Evolutionary conservation across 2,329 filamentous ascomycete genomes (phyloP).

Genomic region (Capronia americana): DNA sequence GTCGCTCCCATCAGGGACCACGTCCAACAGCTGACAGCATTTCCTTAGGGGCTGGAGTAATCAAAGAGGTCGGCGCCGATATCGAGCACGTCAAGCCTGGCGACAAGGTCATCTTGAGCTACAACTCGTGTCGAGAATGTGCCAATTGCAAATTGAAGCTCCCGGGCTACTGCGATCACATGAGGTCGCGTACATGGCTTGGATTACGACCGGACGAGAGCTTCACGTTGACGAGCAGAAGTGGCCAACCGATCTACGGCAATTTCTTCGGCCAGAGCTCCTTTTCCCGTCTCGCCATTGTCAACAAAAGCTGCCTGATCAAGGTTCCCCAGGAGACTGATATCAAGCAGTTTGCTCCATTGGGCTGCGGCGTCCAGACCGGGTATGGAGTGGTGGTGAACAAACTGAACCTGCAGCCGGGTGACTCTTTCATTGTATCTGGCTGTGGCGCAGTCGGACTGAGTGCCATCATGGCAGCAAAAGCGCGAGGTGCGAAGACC

Average conservation of each 20-base stretch:
- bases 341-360: conserved; percentile 40
- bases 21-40: conserved; percentile 47
- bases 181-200: background rate
- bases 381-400: conserved; percentile 52
- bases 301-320: conserved; percentile 41
- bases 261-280: conserved; percentile 49
- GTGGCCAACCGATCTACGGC: conserved; percentile 43
- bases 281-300: conserved; percentile 44
- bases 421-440: conserved; percentile 50
- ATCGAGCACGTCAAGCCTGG: conserved; percentile 52
- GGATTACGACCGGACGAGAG: background rate
- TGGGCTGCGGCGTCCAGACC: conserved; percentile 46
- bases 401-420: conserved; percentile 46
- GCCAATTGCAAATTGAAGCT: conserved; percentile 44
- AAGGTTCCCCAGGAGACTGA: conserved; percentile 36
- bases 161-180: conserved; percentile 3
- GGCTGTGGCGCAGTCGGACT: conserved; percentile 57
- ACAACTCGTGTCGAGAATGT: conserved; percentile 56
- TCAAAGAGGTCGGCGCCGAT: conserved; percentile 51
- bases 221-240: conserved; percentile 8
- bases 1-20: conserved; percentile 38
- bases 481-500: conserved; percentile 47
- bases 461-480: conserved; percentile 56
- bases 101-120: conserved; percentile 57
- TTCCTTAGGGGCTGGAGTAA: conserved; percentile 51